phyloP scores from a whole-genome alignment of 2,329 filamentous ascomycete genomes.

The Nemania diffusa region DNA sequence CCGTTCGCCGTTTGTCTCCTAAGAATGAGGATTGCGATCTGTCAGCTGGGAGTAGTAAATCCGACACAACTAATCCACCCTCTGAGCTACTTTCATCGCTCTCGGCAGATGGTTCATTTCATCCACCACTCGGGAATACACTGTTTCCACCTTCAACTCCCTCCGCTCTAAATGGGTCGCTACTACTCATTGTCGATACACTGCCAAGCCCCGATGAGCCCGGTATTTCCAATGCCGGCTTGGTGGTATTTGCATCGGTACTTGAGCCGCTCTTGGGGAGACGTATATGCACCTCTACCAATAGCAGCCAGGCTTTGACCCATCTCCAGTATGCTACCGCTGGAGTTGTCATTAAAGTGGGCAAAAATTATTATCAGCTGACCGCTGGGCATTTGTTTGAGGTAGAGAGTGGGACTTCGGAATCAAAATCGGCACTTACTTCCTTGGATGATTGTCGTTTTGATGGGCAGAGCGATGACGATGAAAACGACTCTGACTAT shows the following conservation, averaged over 20 bases:
- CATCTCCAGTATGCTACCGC: slow-evolving; percentile 5
- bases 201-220: not conserved
- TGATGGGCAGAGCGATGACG: slow-evolving; percentile 15
- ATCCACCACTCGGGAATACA: not conserved
- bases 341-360: slow-evolving; percentile 13
- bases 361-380: slow-evolving; percentile 11
- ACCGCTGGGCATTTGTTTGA: slow-evolving; percentile 21
- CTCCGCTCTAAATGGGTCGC: not conserved
- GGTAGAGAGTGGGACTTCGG: not conserved
- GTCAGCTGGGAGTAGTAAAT: not conserved
- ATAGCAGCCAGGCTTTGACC: not conserved
- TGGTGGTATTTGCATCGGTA: not conserved
- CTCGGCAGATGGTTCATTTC: not conserved
- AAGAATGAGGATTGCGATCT: not conserved
- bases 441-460: slow-evolving; percentile 14
- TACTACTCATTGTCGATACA: not conserved
- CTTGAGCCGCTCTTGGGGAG: slow-evolving; percentile 5
- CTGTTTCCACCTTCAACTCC: not conserved
- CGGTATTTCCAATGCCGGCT: too few relatives aligned
- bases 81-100: not conserved
- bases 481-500: not conserved
- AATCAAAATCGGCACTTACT: not conserved
- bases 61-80: too few relatives aligned
- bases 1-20: slow-evolving; percentile 18
- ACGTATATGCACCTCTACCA: not conserved